A percentile compares a stretch with the other conserved stretches of the same genome.
These are phyloP conservation scores for Daldinia sp. DNA, from an alignment of 2,329 filamentous ascomycete species.

Conservation along the genomic window DNA sequence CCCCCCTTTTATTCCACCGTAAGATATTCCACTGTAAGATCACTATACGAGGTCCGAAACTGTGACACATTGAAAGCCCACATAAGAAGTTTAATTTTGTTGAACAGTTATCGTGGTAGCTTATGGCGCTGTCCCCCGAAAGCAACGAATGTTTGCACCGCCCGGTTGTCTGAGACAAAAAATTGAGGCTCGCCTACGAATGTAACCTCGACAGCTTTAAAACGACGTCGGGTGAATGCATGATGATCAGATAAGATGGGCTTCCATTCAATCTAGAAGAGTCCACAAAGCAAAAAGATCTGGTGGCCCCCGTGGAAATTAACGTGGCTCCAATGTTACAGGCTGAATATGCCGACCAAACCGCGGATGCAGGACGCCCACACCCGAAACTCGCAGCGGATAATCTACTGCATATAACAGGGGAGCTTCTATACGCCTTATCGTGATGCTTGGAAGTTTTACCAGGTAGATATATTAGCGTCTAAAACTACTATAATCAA, in stretches of 20 bases:
- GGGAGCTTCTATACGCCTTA: not conserved
- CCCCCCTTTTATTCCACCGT: not conserved
- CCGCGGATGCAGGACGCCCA: not conserved
- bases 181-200: slow-evolving; percentile 29
- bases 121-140: not conserved
- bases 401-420: slow-evolving; percentile 12
- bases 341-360: slow-evolving; percentile 21
- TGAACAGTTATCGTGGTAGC: not conserved
- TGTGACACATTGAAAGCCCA: not conserved
- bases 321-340: slow-evolving; percentile 1
- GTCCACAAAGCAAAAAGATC: not conserved
- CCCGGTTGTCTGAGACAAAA: slow-evolving; percentile 26
- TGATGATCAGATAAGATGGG: slow-evolving; percentile 26
- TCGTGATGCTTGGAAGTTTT: not conserved
- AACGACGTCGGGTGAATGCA: slow-evolving; percentile 28
- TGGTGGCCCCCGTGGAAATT: not conserved
- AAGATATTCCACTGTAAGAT: not conserved
- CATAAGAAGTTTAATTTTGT: not conserved
- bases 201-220: slow-evolving; percentile 29
- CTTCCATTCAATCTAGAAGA: slow-evolving; percentile 7
- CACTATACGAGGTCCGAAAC: not conserved
- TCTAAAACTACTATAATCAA: not conserved
- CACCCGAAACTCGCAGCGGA: slow-evolving; percentile 17
- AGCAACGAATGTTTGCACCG: not conserved
- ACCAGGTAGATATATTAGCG: not conserved